Base-by-base conservation (phyloP, 2,329 filamentous ascomycete species). In the Emericellopsis cladophorae region DNA sequence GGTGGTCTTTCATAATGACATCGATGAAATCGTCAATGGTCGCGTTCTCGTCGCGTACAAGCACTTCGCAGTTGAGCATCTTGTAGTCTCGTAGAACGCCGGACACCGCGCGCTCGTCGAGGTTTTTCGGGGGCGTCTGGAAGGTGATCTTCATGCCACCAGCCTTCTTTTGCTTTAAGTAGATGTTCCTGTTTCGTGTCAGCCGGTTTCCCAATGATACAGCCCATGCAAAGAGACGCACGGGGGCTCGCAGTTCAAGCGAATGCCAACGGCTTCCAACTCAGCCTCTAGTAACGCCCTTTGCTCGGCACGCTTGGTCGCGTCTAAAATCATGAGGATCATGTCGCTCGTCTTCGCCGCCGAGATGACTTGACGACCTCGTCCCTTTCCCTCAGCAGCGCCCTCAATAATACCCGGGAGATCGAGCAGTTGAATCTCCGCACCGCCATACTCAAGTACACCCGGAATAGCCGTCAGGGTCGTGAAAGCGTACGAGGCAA, bases 131-230 rank as follows among this genome's bases (percentile, higher is more conserved):
- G 3, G 92, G 84, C 5, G 78, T 66, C 54, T 88, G 81, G 65
- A 98, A 98, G 14, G 85, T 96, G 57, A 98, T 95, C 64, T 98
- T 98, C 86, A 98, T 92, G 45, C 93, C 92, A 42, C 92, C 92
- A 0, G 90, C 88, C 57, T 92, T 95, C 64, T 98, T 98, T 22
- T 72, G 72, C 63, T 98, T 98, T 43, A 98, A 76, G 58, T 96
- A 96, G 61, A 98, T 96, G 60, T 98, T 98, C 29, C 84, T 90
- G 47, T 3, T 24, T 14, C 26, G 23, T 21, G 16, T 38, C 24
- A 22, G 18, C 16, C 26, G 7, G 24, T 12, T 29, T 7, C 16
- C 32, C 18, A 7, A 16, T 32, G 22, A 15, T 16, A 15, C 9
- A 12, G n/a, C 10, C 7, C 4, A 38, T 11, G 35, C 31, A 4